Evolutionary conservation across 169 alveolate species (phyloP).

Genomic region (Plasmodium malariae): DNA sequence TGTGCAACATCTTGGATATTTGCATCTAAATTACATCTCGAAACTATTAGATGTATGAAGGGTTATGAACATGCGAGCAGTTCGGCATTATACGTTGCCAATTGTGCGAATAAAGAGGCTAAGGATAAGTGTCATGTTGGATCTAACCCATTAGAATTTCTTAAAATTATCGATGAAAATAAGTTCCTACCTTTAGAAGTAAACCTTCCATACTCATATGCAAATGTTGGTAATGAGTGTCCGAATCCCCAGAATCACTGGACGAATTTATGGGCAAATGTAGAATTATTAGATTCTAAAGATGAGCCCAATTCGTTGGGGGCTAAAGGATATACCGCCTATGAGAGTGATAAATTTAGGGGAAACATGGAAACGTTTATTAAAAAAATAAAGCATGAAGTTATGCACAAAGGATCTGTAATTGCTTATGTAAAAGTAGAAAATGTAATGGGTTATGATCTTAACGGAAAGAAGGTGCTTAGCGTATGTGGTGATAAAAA

Average conservation of each 20-base stretch:
- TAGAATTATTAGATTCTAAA: neutral
- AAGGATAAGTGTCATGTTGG: neutral
- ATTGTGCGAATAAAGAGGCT: neutral
- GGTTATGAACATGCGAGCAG: neutral
- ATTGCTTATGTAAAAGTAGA: conserved; percentile 63
- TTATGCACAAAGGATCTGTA: conserved; percentile 57
- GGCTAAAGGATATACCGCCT: neutral
- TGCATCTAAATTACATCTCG: neutral
- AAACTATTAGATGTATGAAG: conserved; percentile 2
- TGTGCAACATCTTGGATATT: neutral
- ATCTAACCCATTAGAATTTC: neutral
- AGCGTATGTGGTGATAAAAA: conserved; percentile 44
- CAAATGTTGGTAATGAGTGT: conserved; percentile 1
- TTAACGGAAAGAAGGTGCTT: conserved; percentile 64
- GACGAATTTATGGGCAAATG: neutral
- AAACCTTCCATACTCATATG: neutral
- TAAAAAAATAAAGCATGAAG: conserved; percentile 26
- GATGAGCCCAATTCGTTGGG: neutral
- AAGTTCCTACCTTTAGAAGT: neutral
- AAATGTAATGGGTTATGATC: conserved; percentile 28
- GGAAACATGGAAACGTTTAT: conserved; percentile 15
- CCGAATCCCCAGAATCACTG: neutral
- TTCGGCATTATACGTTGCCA: neutral
- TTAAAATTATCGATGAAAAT: neutral
- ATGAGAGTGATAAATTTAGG: neutral